Percentiles rank a stretch among this genome's conserved stretches.
Evolutionary conservation across 2,329 filamentous ascomycete genomes (phyloP).

Genomic region (Aspergillus felis): DNA sequence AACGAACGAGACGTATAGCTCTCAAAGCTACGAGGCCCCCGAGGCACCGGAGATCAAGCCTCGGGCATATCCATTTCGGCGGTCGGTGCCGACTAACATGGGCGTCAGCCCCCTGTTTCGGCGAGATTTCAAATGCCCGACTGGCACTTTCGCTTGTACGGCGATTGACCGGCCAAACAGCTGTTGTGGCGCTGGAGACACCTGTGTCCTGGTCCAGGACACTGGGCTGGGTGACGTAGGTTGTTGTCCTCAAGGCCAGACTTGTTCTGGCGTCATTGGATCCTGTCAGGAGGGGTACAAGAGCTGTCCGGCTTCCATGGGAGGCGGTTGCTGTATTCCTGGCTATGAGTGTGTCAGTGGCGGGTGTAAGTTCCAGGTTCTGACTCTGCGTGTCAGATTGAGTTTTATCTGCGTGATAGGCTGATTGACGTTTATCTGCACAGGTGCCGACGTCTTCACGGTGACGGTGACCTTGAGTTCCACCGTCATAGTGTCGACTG

Average conservation of each 20-base stretch:
- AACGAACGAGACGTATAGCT: background rate
- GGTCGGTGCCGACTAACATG: background rate
- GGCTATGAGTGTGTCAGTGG: slow-evolving; percentile 55
- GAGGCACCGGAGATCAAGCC: slow-evolving; percentile 7
- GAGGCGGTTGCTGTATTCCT: slow-evolving; percentile 61
- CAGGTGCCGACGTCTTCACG: slow-evolving; percentile 33
- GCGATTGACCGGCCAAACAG: slow-evolving; percentile 55
- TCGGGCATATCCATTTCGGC: slow-evolving; percentile 12
- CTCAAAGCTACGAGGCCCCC: background rate
- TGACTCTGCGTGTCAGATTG: background rate
- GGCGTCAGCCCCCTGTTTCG: slow-evolving; percentile 9
- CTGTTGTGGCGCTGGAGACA: slow-evolving; percentile 53
- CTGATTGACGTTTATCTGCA: background rate
- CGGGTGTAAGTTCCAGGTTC: slow-evolving; percentile 47
- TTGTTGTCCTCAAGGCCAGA: slow-evolving; percentile 54
- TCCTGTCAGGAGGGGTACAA: slow-evolving; percentile 52
- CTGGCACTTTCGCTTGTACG: slow-evolving; percentile 51
- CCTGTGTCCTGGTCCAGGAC: slow-evolving; percentile 52
- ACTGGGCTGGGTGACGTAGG: slow-evolving; percentile 55
- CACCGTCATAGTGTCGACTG: slow-evolving; percentile 27
- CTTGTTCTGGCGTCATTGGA: slow-evolving; percentile 50
- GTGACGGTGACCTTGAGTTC: slow-evolving; percentile 34
- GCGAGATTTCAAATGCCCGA: slow-evolving; percentile 56
- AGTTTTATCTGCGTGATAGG: background rate
- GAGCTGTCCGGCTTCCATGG: slow-evolving; percentile 51